Evolutionary conservation across 352 stramenopile genomes (phyloP), one percentile per base, ranked within the genome.

Genomic region (Phytophthora pinifolia): DNA sequence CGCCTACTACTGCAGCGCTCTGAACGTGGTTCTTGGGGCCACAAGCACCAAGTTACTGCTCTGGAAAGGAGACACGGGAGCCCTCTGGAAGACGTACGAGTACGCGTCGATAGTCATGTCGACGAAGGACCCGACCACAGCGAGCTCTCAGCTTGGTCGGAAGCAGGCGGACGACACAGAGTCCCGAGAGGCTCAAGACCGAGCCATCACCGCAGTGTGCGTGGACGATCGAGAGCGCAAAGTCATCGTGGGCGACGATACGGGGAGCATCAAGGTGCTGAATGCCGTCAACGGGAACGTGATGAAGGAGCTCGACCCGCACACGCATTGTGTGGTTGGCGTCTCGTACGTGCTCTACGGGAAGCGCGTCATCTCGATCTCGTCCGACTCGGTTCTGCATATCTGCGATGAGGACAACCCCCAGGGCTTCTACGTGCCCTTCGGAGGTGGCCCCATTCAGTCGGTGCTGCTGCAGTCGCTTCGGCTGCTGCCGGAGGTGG

Each of bases 191-290:
- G 59, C 55, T 33, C 49, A 57, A 47, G 41, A 53, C 39, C 57
- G 51, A 59, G 59, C 66, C 22, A 86, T 96, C 30, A 89, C 82
- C 0, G 74, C 81, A 1, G 74, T 78, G n/a, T 94, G 82, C 44
- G 61, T 96, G 9, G 86, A 96, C 57, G 83, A 96, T 37, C 74
- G 83, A 1, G 79, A 92, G 54, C 67, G 86, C 1, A 94, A 96
- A 52, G 51, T 94, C 15, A 74, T 96, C 31, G 37, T 94, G 3
- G 86, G 86, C 9, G 80, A 94, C 44, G 82, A 93, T 33, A 54
- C 55, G 0, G 86, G 86, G 1, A 63, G 67, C 9, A 62, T 94
- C 30, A 75, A 80, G 29, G 72, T 96, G 13, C 52, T 91, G 9
- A 96, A 94, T 39, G 45, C 72, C 17, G 71, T 88, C 14, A 94